A percentile compares a stretch with the other conserved stretches of the same genome.
phyloP scores from a whole-genome alignment of 192 early-diverging fungal genomes.

The Coemansia sp. region DNA sequence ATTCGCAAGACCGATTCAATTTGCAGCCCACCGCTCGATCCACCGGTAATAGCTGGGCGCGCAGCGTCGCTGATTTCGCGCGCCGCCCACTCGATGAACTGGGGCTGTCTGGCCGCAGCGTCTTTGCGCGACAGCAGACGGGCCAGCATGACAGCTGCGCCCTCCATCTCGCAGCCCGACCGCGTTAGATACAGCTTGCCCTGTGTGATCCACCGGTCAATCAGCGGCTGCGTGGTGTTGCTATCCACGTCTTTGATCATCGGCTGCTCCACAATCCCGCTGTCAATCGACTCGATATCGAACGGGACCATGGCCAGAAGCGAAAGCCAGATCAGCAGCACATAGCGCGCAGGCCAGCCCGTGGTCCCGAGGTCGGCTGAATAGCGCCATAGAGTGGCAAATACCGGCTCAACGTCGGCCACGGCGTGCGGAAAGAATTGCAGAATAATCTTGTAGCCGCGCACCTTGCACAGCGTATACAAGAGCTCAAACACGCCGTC shows the following conservation, averaged over 20 bases:
- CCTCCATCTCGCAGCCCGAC: constrained; percentile 85
- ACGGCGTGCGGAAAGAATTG: constrained; percentile 91
- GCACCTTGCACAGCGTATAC: constrained; percentile 77
- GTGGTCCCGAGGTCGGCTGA: constrained; percentile 3
- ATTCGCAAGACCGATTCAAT: constrained; percentile 25
- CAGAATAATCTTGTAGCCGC: constrained; percentile 87
- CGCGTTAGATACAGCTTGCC: constrained; percentile 64
- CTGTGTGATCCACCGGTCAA: constrained; percentile 63
- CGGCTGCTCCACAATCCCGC: constrained; percentile 43
- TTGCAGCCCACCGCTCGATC: background rate
- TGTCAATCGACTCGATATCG: constrained; percentile 84
- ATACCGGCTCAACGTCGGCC: constrained; percentile 81
- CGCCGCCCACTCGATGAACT: constrained; percentile 70
- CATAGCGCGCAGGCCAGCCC: constrained; percentile 77
- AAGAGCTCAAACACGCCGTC: constrained; percentile 46
- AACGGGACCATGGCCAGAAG: constrained; percentile 96
- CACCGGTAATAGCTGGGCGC: constrained; percentile 1
- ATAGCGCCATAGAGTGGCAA: constrained; percentile 58
- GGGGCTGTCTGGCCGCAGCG: constrained; percentile 53
- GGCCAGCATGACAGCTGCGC: constrained; percentile 74
- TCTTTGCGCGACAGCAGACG: constrained; percentile 82
- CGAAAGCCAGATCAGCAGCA: constrained; percentile 87
- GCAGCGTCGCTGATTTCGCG: constrained; percentile 24
- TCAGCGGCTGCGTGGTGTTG: constrained; percentile 41
- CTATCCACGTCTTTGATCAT: background rate